phyloP scores from a whole-genome alignment of 2,329 filamentous ascomycete species.

The Aspergillus pseudoterreus region DNA sequence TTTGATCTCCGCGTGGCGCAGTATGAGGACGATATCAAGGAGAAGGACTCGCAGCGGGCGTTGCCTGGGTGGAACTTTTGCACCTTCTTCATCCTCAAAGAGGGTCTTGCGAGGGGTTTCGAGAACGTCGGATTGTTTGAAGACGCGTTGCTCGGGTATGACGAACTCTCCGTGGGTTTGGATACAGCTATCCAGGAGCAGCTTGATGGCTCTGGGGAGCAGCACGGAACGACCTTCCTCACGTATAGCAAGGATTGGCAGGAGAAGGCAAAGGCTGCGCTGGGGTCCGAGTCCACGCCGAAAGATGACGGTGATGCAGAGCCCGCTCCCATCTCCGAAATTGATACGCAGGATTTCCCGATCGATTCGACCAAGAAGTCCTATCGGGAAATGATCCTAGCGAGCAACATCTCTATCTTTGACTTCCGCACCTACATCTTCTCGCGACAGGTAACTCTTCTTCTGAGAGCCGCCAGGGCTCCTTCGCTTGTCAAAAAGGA shows the following conservation, averaged over 20 bases:
- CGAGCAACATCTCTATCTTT: constrained; percentile 92
- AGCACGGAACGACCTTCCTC: constrained; percentile 70
- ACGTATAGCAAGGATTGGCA: constrained; percentile 71
- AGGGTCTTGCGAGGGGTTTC: constrained; percentile 87
- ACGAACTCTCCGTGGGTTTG: constrained; percentile 84
- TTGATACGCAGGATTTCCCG: constrained; percentile 34
- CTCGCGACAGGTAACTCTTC: constrained; percentile 75
- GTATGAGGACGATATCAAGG: constrained; percentile 95
- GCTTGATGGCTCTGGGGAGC: constrained; percentile 55
- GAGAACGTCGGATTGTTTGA: constrained; percentile 95
- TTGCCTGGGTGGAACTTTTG: constrained; percentile 98
- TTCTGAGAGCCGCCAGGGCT: constrained; percentile 75
- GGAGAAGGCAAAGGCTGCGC: constrained; percentile 52
- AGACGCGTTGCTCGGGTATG: constrained; percentile 90
- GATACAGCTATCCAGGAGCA: constrained; percentile 80
- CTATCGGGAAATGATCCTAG: constrained; percentile 86
- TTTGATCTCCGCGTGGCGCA: constrained; percentile 89
- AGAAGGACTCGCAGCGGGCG: constrained; percentile 81
- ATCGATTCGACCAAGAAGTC: constrained; percentile 64
- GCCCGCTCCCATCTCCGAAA: constrained; percentile 20
- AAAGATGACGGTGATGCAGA: constrained; percentile 30
- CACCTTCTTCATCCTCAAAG: constrained; percentile 97
- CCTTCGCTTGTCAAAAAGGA: constrained; percentile 33
- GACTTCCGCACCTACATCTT: constrained; percentile 96
- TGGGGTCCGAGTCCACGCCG: constrained; percentile 34